A percentile compares a stretch with the other conserved stretches of the same genome.
Conservation (phyloP, 495 filamentous ascomycete species). For the Penicillium riverlandense region DNA sequence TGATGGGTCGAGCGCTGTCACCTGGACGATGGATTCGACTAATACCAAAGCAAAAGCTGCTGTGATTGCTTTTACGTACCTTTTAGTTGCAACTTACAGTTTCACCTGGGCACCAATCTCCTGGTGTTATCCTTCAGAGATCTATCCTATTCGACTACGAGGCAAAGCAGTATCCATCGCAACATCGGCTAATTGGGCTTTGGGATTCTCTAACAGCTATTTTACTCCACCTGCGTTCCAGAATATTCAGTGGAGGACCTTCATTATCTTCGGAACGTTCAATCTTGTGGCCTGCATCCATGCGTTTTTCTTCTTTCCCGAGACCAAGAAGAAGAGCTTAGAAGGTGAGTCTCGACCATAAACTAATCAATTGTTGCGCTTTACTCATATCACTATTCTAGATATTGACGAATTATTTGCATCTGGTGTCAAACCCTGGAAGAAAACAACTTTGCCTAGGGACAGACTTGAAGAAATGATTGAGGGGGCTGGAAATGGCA, state of each 20-base stretch:
- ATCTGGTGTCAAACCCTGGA: no score
- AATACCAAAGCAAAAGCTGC: slow-evolving; percentile 21
- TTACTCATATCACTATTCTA: no score
- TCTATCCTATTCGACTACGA: slow-evolving; percentile 50
- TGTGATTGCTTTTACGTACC: slow-evolving; percentile 49
- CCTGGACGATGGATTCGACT: slow-evolving; percentile 15
- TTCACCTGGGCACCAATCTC: slow-evolving; percentile 50
- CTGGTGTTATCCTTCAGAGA: slow-evolving; percentile 53
- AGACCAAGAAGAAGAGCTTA: slow-evolving; percentile 32
- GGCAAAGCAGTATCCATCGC: slow-evolving; percentile 53
- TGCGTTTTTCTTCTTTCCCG: slow-evolving; percentile 62
- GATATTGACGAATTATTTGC: no score
- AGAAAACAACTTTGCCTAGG: no score
- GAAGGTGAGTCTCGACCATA: no score
- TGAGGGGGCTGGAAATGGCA: no score
- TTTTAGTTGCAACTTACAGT: slow-evolving; percentile 49
- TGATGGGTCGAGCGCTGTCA: slow-evolving; percentile 14
- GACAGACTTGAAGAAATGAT: no score
- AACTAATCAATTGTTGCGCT: no score
- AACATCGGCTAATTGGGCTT: slow-evolving; percentile 60
- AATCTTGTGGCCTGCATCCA: slow-evolving; percentile 55
- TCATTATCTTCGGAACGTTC: slow-evolving; percentile 62
- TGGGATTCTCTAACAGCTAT: slow-evolving; percentile 63
- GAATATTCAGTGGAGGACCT: slow-evolving; percentile 56
- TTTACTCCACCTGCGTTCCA: slow-evolving; percentile 59